phyloP scores from a whole-genome alignment of 2,329 filamentous ascomycete species.

The Alternaria postmessia region DNA sequence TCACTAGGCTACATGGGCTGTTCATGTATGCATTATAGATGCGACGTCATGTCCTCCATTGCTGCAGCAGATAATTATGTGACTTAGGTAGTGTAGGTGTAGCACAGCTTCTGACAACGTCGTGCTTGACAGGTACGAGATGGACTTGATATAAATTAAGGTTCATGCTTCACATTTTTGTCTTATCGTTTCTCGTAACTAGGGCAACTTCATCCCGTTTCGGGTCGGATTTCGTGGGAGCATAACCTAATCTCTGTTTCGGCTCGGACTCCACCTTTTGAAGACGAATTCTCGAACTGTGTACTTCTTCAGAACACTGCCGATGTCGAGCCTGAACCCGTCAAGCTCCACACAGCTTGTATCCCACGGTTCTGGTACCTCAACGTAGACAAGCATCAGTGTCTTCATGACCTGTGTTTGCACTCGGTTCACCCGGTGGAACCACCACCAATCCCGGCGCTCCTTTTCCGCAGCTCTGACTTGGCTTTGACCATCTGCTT shows the following conservation, averaged over 20 bases:
- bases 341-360: slow-evolving; percentile 51
- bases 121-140: background rate
- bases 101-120: background rate
- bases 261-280: slow-evolving; percentile 83
- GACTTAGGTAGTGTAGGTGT: background rate
- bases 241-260: slow-evolving; percentile 66
- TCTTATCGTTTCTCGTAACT: background rate
- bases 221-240: background rate
- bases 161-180: background rate
- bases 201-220: background rate
- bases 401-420: slow-evolving; percentile 91
- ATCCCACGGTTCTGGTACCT: slow-evolving; percentile 75
- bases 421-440: slow-evolving; percentile 89
- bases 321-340: slow-evolving; percentile 62
- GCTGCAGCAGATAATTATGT: background rate
- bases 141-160: background rate
- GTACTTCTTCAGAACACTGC: slow-evolving; percentile 71
- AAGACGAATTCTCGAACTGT: slow-evolving; percentile 81
- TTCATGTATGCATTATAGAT: background rate
- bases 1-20: background rate
- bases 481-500: slow-evolving; percentile 47
- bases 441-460: slow-evolving; percentile 75
- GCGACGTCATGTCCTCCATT: background rate
- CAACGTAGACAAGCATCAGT: slow-evolving; percentile 87
- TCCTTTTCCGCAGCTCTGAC: slow-evolving; percentile 49